Evolutionary conservation across 2,329 filamentous ascomycete species (phyloP).

Genomic region (Hymenoscyphus fraxineus): DNA sequence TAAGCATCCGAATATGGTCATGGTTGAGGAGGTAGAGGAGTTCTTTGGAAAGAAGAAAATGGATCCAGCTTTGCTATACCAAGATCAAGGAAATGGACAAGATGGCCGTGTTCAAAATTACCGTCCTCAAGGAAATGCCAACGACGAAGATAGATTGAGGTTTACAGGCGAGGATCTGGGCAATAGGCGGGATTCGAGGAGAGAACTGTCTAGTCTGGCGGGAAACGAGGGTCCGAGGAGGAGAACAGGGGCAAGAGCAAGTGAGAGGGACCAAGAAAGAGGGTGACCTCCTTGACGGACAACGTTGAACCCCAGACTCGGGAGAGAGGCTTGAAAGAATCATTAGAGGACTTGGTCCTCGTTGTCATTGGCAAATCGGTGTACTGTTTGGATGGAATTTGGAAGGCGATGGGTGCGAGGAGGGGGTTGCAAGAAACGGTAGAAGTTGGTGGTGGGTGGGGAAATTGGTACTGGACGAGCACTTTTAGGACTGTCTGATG

Average conservation of each 20-base stretch:
- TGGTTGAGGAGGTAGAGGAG: constrained; percentile 24
- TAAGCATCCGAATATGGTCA: constrained; percentile 32
- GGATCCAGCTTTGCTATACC: constrained; percentile 16
- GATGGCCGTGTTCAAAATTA: neutral
- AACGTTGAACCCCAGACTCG: neutral
- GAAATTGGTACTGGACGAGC: constrained; percentile 20
- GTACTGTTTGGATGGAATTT: constrained; percentile 17
- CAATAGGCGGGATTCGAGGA: constrained; percentile 19
- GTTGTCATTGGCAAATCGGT: neutral
- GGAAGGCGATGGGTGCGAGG: constrained; percentile 18
- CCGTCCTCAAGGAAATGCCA: neutral
- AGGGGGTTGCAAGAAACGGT: constrained; percentile 18
- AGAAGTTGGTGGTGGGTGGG: constrained; percentile 16
- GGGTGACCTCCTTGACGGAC: constrained; percentile 6
- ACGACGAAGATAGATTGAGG: constrained; percentile 16
- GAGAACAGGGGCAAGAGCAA: constrained; percentile 3
- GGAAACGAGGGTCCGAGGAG: constrained; percentile 20
- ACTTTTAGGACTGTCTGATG: constrained; percentile 11
- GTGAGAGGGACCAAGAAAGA: constrained; percentile 4
- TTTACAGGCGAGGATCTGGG: constrained; percentile 22
- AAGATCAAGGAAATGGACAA: constrained; percentile 23
- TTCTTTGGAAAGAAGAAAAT: constrained; percentile 25
- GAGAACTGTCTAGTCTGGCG: constrained; percentile 4
- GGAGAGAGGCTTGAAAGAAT: neutral
- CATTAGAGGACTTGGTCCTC: neutral